Percentiles rank a stretch among this genome's conserved stretches.
Conservation (phyloP, 2,329 filamentous ascomycete genomes). For the Lomentospora prolificans region DNA sequence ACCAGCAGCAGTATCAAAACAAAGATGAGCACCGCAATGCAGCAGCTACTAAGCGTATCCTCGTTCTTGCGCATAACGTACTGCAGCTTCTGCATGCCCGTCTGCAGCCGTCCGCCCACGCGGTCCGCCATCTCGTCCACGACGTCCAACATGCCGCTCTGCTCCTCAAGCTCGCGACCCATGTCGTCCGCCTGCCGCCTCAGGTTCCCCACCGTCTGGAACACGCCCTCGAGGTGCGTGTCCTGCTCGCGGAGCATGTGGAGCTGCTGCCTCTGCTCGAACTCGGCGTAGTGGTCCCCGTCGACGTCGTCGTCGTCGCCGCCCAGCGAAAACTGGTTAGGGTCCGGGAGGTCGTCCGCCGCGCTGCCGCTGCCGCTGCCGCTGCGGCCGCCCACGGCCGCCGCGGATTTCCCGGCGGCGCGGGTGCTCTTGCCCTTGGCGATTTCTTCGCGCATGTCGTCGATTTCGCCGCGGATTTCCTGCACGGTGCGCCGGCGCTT, state of each 20-base stretch:
- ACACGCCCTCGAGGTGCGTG: slow-evolving; percentile 83
- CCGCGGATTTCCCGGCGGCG: slow-evolving; percentile 10
- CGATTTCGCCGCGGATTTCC: slow-evolving; percentile 81
- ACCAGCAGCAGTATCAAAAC: slow-evolving; percentile 81
- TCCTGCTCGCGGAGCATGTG: slow-evolving; percentile 95
- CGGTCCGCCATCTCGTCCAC: slow-evolving; percentile 79
- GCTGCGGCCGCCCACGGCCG: slow-evolving; percentile 17
- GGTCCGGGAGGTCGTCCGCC: slow-evolving; percentile 42
- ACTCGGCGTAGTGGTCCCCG: slow-evolving; percentile 62
- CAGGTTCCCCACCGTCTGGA: slow-evolving; percentile 84
- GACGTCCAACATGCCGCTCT: slow-evolving; percentile 77
- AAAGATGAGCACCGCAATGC: slow-evolving; percentile 79
- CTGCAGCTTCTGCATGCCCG: slow-evolving; percentile 76
- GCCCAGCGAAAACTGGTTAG: slow-evolving; percentile 47
- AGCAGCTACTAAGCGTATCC: slow-evolving; percentile 79
- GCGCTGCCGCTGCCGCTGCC: too few relatives aligned
- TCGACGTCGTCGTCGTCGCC: slow-evolving; percentile 26
- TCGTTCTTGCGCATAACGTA: slow-evolving; percentile 84
- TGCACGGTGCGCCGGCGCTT: slow-evolving; percentile 74
- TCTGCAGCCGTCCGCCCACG: slow-evolving; percentile 76
- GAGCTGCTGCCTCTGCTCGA: slow-evolving; percentile 84
- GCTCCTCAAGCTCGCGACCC: slow-evolving; percentile 93
- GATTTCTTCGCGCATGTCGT: slow-evolving; percentile 80
- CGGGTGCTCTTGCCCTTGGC: slow-evolving; percentile 34
- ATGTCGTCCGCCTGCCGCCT: slow-evolving; percentile 88